These are phyloP conservation scores for Aspergillus puulaauensis DNA, from an alignment of 2,329 filamentous ascomycete species.

Conservation along the genomic window DNA sequence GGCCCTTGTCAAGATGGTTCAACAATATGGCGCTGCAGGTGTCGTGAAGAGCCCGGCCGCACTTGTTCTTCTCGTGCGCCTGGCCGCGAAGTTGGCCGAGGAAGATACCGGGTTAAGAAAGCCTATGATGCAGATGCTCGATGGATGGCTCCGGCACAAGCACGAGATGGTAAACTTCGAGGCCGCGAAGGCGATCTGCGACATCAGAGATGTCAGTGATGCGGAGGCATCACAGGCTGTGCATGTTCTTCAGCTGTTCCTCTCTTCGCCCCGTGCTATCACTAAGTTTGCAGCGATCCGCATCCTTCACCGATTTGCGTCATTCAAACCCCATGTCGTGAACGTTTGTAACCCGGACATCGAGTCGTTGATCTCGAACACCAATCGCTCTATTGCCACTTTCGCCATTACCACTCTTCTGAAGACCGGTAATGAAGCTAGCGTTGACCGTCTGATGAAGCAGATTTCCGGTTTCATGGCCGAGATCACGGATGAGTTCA, in stretches of 20 bases:
- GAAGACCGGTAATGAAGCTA: constrained; percentile 97
- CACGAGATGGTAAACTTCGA: constrained; percentile 99
- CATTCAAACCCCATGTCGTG: constrained; percentile 92
- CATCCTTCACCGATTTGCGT: constrained; percentile 93
- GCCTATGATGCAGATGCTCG: constrained; percentile 95
- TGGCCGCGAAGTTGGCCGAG: constrained; percentile 90
- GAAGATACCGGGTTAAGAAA: constrained; percentile 86
- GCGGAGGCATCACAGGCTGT: constrained; percentile 88
- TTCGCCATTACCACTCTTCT: constrained; percentile 97
- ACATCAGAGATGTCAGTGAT: constrained; percentile 90
- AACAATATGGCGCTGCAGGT: constrained; percentile 90
- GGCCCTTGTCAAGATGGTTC: constrained; percentile 99
- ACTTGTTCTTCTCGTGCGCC: constrained; percentile 84
- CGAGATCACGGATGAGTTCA: constrained; percentile 98
- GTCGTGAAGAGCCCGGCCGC: constrained; percentile 94
- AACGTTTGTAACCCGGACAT: constrained; percentile 96
- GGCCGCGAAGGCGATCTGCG: constrained; percentile 95
- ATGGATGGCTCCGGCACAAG: constrained; percentile 97
- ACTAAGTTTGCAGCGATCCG: constrained; percentile 97
- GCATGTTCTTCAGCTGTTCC: constrained; percentile 92
- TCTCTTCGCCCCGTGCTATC: constrained; percentile 90
- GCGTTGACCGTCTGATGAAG: constrained; percentile 96
- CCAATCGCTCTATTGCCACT: constrained; percentile 94
- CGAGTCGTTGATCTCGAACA: constrained; percentile 93
- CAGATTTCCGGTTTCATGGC: constrained; percentile 98